Conservation (phyloP, 257 asterid genomes). For the Gynochthodes officinalis region DNA sequence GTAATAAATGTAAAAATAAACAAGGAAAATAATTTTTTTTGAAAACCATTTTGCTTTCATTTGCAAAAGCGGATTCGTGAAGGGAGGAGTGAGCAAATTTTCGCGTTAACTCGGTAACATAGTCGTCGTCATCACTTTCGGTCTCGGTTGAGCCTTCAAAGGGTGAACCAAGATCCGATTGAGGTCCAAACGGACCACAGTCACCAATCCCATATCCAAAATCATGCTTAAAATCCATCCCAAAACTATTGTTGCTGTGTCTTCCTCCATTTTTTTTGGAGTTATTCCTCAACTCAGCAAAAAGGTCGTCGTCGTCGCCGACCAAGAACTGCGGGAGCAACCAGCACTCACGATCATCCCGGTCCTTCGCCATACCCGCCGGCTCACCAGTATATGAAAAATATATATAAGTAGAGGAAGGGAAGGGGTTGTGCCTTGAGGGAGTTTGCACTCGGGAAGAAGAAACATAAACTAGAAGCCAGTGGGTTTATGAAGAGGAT, state of each 20-base stretch:
- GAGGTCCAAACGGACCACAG: slow-evolving; percentile 25
- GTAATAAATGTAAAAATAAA: neutral
- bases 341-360: slow-evolving; percentile 37
- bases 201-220: slow-evolving; percentile 1
- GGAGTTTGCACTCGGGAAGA: neutral
- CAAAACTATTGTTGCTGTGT: neutral
- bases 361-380: slow-evolving; percentile 28
- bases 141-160: slow-evolving; percentile 63
- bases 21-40: neutral
- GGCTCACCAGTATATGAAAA: neutral
- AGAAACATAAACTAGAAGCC: neutral
- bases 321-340: slow-evolving; percentile 43
- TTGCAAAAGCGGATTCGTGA: slow-evolving; percentile 17
- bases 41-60: slow-evolving; percentile 38
- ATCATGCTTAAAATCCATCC: slow-evolving; percentile 9
- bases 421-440: too few relatives aligned
- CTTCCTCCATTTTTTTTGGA: neutral
- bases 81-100: slow-evolving; percentile 38
- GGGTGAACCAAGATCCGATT: slow-evolving; percentile 66
- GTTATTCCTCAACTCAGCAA: slow-evolving; percentile 14
- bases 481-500: neutral
- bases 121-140: slow-evolving; percentile 76
- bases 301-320: slow-evolving; percentile 25
- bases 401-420: neutral
- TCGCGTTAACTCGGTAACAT: slow-evolving; percentile 41